Evolutionary conservation across 805 yeast genomes (phyloP).

Genomic region (Groenewaldozyma salmanticensis): DNA sequence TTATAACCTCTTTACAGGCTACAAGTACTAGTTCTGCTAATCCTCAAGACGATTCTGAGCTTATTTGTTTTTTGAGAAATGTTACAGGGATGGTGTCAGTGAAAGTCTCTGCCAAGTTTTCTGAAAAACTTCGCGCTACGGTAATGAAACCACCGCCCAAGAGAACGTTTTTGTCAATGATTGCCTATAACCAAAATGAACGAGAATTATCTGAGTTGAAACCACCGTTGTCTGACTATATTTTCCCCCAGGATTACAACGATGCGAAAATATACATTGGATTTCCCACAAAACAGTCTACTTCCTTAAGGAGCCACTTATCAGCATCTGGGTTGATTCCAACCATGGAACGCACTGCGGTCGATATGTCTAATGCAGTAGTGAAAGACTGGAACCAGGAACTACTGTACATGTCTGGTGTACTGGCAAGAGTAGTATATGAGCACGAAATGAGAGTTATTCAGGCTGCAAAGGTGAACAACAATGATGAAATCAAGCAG

Average conservation of each 20-base stretch:
- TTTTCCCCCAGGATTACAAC: slow-evolving; percentile 26
- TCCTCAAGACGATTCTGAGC: slow-evolving; percentile 25
- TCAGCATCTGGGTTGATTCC: slow-evolving; percentile 32
- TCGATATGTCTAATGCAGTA: slow-evolving; percentile 31
- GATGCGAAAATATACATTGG: slow-evolving; percentile 34
- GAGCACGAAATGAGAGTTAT: slow-evolving; percentile 29
- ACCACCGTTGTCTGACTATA: slow-evolving; percentile 27
- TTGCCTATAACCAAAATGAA: slow-evolving; percentile 22
- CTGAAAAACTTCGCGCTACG: slow-evolving; percentile 27
- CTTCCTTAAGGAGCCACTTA: slow-evolving; percentile 29
- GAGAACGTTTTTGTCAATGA: slow-evolving; percentile 26
- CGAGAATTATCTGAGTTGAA: slow-evolving; percentile 22
- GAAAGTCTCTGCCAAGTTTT: slow-evolving; percentile 22
- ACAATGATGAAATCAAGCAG: neutral
- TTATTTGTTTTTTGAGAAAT: slow-evolving; percentile 22
- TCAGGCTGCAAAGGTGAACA: neutral
- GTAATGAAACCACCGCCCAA: slow-evolving; percentile 33
- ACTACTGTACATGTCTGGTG: slow-evolving; percentile 30
- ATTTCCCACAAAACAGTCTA: slow-evolving; percentile 33
- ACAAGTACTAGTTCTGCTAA: slow-evolving; percentile 21
- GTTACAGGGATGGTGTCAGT: slow-evolving; percentile 26
- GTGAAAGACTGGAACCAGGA: slow-evolving; percentile 33
- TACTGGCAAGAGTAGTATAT: slow-evolving; percentile 27
- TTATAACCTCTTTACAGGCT: slow-evolving; percentile 22
- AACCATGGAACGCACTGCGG: slow-evolving; percentile 34